Evolutionary conservation across 257 asterid genomes (phyloP), one percentile per base, ranked within the genome.

Genomic region (Solanum gandarillasii): DNA sequence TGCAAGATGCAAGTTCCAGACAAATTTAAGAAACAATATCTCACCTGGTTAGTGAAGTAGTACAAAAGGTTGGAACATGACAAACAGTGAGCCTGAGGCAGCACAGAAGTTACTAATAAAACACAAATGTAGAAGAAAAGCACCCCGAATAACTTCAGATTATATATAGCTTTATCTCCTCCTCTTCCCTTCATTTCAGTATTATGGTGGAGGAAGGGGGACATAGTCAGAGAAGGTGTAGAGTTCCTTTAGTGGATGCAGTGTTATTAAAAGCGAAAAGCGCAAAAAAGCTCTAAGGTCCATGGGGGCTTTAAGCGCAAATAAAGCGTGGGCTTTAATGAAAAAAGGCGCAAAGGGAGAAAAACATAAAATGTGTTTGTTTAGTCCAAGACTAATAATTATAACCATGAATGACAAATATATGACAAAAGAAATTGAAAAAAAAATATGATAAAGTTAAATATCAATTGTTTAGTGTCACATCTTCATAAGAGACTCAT

Each of bases 1-100:
- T 96, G 98, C 83, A 92, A 94, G 85, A 85, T 71, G 87, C 74
- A 81, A 81, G 41, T 46, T 81, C 62, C 85, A 46, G 70, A 71
- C 55, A 88, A 83, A 39, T 70, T 73, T 48, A 48, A 46, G 85
- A 82, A 46, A 46, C 41, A 82, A 11, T 5, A 82, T 48, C 29
- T 29, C 29, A 82, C 85, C 29, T 46, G 85, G 27, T 16, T 46
- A 82, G 85, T 5, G 9, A 9, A 46, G 38, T 25, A 25, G 68
- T 29, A 82, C 70, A 82, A 48, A 48, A 18, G 85, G 39, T 46
- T 81, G 39, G 41, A 81, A 46, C 68, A 81, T 81, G 68, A 81
- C 68, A 81, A 81, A 81, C 31, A 4, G 68, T 27, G 85, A 46
- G 29, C 70, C 43, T 48, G 70, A 31, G 32, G 85, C 70, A 29